A percentile compares a stretch with the other conserved stretches of the same genome.
phyloP scores from a whole-genome alignment of 2,329 filamentous ascomycete species.

The Fusarium sp. region DNA sequence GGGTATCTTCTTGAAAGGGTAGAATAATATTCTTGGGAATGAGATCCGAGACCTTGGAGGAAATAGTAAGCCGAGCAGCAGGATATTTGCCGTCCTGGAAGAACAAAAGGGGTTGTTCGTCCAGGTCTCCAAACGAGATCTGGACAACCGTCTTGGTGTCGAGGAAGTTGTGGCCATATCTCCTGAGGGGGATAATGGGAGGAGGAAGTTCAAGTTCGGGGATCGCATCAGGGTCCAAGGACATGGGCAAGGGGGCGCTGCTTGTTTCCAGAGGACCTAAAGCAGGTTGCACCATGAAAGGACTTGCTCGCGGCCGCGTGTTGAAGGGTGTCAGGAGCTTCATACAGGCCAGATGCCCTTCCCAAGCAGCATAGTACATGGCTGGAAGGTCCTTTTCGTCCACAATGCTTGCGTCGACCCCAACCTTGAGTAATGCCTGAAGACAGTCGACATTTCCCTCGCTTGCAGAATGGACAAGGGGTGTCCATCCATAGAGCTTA shows the following conservation, averaged over 20 bases:
- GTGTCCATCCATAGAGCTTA: constrained; percentile 97
- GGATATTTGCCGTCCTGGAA: constrained; percentile 98
- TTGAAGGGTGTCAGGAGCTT: constrained; percentile 78
- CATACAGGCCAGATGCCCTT: constrained; percentile 96
- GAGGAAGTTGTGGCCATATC: constrained; percentile 98
- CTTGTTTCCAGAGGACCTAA: constrained; percentile 61
- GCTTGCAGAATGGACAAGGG: constrained; percentile 93
- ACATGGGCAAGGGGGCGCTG: constrained; percentile 68
- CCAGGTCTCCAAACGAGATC: constrained; percentile 84
- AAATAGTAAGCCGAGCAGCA: constrained; percentile 93
- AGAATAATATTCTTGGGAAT: constrained; percentile 97
- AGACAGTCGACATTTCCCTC: constrained; percentile 94
- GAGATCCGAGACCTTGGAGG: constrained; percentile 93
- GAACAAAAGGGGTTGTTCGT: constrained; percentile 86
- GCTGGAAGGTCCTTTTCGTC: constrained; percentile 95
- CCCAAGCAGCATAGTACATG: constrained; percentile 99
- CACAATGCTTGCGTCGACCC: constrained; percentile 80
- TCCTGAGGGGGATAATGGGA: constrained; percentile 92
- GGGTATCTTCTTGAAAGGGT: constrained; percentile 95
- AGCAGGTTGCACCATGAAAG: constrained; percentile 56
- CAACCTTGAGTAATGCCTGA: constrained; percentile 81
- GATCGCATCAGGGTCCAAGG: constrained; percentile 86
- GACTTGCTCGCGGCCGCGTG: constrained; percentile 56
- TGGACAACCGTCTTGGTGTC: constrained; percentile 98
- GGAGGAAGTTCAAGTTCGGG: constrained; percentile 92